Evolutionary conservation across 2,329 filamentous ascomycete genomes (phyloP), one percentile per base, ranked within the genome.

Genomic region (Saccharata proteae): DNA sequence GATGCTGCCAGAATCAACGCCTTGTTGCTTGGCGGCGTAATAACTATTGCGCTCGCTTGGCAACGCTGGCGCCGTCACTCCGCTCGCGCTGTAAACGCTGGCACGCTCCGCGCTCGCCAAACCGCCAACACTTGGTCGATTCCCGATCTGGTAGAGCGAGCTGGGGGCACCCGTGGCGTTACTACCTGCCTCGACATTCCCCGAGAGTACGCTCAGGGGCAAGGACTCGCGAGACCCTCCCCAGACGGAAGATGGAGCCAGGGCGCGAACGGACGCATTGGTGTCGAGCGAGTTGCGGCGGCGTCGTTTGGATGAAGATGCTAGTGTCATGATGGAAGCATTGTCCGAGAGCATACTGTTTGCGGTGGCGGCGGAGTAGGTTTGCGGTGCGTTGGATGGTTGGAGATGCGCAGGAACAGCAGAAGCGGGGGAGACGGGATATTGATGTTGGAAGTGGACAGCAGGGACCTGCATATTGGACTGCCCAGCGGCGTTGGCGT

Each of bases 301-400:
- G 16, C 77, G 71, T 21, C 78, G 73, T 58, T 88, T 84, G 41
- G 78, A 83, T 0, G 80, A 86, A 4, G 81, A 88, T 3, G 83
- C 83, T 10, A 92, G 65, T 0, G 83, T 92, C 38, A 92, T 59
- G 43, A 92, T 86, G 16, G 81, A 88, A 14, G 83, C 83, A 49
- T 92, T 83, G 52, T 92, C 83, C 2, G 80, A 84, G 19, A 88
- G 62, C 5, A 88, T 67, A 45, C 82, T 83, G 55, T 86, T 85
- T 31, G 82, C 81, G 0, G 80, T 88, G 2, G 80, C 80, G n/a
- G 70, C 72, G 30, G 67, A 71, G 53, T 88, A 88, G 0, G 80
- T 86, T 4, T 74, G 71, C 3, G 79, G 79, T 46, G 47, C 56
- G 46, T 45, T 57, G 48, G 54, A 49, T 13, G 73, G 72, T 2